These are phyloP conservation scores for Fomitopsis betulina DNA, from an alignment of 1,284 basidiomycete species.

Conservation along the genomic window DNA sequence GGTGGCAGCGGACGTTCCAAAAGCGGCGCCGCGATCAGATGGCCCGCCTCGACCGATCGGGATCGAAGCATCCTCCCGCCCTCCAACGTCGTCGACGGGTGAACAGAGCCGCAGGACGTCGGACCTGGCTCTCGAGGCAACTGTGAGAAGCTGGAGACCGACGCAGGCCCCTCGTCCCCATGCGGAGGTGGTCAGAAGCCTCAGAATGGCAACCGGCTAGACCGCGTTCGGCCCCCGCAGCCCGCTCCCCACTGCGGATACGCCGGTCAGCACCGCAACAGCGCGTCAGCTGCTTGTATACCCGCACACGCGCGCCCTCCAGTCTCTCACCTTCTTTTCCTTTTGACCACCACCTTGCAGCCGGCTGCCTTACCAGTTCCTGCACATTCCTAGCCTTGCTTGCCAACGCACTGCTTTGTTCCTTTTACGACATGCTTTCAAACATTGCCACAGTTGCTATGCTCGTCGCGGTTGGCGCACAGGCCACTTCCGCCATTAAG, in stretches of 20 bases:
- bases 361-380: not conserved
- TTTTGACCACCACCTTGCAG: slow-evolving; percentile 4
- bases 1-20: not conserved
- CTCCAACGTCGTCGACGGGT: not conserved
- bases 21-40: not conserved
- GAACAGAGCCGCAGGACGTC: not conserved
- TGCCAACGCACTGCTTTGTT: not conserved
- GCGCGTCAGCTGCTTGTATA: not conserved
- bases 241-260: not conserved
- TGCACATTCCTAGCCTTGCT: not conserved
- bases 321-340: not conserved
- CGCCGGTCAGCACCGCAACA: slow-evolving; percentile 4
- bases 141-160: not conserved
- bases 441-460: slow-evolving; percentile 3
- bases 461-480: slow-evolving; percentile 3
- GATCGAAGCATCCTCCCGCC: not conserved
- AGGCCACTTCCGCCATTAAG: slow-evolving; percentile 8
- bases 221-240: not conserved
- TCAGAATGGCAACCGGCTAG: not conserved
- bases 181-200: not conserved
- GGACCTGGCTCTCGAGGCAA: not conserved
- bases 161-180: not conserved
- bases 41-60: not conserved
- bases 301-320: not conserved
- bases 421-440: slow-evolving; percentile 5